Evolutionary conservation across 495 filamentous ascomycete genomes (phyloP).

Genomic region (Hyaloscypha variabilis): DNA sequence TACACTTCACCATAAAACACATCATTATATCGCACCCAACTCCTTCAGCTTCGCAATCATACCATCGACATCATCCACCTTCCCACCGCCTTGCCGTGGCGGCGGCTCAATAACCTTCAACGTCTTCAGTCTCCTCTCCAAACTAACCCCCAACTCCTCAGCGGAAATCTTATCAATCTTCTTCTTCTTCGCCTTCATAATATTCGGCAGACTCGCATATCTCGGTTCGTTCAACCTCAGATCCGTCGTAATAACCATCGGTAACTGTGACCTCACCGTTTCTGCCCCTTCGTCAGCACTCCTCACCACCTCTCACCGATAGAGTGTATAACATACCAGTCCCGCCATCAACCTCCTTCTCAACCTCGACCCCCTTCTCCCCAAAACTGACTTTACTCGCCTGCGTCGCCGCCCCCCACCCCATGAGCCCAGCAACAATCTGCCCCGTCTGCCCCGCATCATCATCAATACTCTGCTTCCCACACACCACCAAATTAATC

Average conservation of each 20-base stretch:
- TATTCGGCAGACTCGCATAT: constrained; percentile 94
- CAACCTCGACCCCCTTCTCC: constrained; percentile 65
- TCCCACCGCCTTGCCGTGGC: constrained; percentile 86
- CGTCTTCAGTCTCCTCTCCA: constrained; percentile 78
- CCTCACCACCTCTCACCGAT: constrained; percentile 64
- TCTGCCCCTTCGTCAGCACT: constrained; percentile 93
- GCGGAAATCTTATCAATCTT: constrained; percentile 87
- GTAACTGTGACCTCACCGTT: constrained; percentile 81
- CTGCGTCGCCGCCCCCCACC: constrained; percentile 94
- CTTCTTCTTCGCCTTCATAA: constrained; percentile 99
- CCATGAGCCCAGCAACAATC: constrained; percentile 92
- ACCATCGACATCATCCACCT: constrained; percentile 95
- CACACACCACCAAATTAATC: constrained; percentile 87
- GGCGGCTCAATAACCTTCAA: constrained; percentile 89
- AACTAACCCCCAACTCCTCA: constrained; percentile 76
- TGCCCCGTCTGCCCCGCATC: constrained; percentile 95
- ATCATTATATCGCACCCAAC: constrained; percentile 64
- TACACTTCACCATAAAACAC: background rate
- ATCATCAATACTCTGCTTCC: constrained; percentile 98
- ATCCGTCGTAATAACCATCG: constrained; percentile 94
- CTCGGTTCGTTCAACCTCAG: constrained; percentile 91
- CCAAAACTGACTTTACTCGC: constrained; percentile 78
- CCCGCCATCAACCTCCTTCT: constrained; percentile 85
- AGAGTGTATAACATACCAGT: constrained; percentile 39
- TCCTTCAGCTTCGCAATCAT: constrained; percentile 93